Evolutionary conservation across 75 land plant genomes (phyloP).

Genomic region (Pinus taeda): DNA sequence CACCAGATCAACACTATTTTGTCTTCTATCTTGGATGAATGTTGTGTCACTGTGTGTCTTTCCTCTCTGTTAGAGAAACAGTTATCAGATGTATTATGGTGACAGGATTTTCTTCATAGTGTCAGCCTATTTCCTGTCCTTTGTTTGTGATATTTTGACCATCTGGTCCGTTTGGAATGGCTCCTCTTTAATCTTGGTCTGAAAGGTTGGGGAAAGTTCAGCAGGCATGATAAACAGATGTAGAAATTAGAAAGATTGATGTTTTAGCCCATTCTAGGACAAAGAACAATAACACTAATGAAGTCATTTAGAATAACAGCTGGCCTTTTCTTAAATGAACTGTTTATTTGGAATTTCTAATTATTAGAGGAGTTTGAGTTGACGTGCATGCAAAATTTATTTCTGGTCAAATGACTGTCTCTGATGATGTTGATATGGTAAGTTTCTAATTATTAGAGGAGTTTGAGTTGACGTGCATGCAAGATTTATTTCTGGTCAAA

Average conservation of each 20-base stretch:
- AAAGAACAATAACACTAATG: neutral
- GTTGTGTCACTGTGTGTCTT: neutral
- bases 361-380: no score
- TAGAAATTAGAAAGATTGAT: neutral
- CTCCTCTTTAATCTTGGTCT: neutral
- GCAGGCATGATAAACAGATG: neutral
- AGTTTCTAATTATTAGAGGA: neutral
- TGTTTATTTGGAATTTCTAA: neutral
- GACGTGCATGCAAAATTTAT: no score
- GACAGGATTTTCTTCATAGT: neutral
- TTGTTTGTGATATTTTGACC: neutral
- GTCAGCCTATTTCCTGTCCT: neutral
- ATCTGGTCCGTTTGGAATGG: neutral
- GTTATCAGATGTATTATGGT: no score
- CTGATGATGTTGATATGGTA: no score
- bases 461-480: neutral
- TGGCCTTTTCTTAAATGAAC: neutral
- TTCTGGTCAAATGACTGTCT: no score
- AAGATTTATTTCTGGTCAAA: neutral
- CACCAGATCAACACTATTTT: neutral
- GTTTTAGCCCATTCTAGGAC: neutral
- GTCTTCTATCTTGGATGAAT: neutral
- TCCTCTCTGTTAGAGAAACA: neutral
- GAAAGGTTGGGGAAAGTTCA: neutral
- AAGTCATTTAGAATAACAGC: slow-evolving; percentile 11